Conservation (phyloP, 495 filamentous ascomycete species). For the Amniculicola lignicola region DNA sequence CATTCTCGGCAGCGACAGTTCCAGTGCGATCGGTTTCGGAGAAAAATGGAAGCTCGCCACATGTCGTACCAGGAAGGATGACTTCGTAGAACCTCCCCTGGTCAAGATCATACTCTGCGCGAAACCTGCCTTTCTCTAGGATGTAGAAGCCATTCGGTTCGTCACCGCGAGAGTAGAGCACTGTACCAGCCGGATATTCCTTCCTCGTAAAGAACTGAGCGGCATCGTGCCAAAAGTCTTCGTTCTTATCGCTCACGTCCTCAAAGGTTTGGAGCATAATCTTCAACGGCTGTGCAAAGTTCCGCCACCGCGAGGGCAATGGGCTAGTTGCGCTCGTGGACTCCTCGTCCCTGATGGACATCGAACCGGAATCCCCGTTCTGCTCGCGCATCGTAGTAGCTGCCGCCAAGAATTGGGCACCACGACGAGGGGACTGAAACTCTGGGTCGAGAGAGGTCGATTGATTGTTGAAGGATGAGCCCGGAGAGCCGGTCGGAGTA, state of each 20-base stretch:
- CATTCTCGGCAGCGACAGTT: conserved; percentile 76
- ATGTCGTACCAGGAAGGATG: conserved; percentile 91
- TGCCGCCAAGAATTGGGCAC: conserved; percentile 74
- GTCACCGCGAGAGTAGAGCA: conserved; percentile 63
- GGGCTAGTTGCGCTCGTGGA: conserved; percentile 29
- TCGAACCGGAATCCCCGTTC: conserved; percentile 12
- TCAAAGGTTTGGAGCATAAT: conserved; percentile 92
- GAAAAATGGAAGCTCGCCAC: conserved; percentile 95
- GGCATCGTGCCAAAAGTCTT: conserved; percentile 90
- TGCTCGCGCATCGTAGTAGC: conserved; percentile 64
- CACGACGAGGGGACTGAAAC: conserved; percentile 73
- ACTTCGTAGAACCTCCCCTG: conserved; percentile 87
- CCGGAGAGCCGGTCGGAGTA: background rate
- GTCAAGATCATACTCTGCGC: conserved; percentile 83
- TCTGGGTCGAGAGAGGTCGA: conserved; percentile 49
- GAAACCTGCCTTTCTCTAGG: conserved; percentile 82
- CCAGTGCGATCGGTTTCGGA: conserved; percentile 81
- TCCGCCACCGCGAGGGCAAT: conserved; percentile 64
- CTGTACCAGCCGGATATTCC: conserved; percentile 62
- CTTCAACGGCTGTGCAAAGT: conserved; percentile 82
- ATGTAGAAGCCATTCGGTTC: conserved; percentile 74
- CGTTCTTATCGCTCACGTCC: conserved; percentile 73
- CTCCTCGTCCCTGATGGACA: conserved; percentile 39
- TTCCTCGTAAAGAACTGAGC: conserved; percentile 67
- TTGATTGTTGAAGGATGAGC: background rate